Conservation (phyloP, 2,329 filamentous ascomycete genomes). For the Botrytis porri region DNA sequence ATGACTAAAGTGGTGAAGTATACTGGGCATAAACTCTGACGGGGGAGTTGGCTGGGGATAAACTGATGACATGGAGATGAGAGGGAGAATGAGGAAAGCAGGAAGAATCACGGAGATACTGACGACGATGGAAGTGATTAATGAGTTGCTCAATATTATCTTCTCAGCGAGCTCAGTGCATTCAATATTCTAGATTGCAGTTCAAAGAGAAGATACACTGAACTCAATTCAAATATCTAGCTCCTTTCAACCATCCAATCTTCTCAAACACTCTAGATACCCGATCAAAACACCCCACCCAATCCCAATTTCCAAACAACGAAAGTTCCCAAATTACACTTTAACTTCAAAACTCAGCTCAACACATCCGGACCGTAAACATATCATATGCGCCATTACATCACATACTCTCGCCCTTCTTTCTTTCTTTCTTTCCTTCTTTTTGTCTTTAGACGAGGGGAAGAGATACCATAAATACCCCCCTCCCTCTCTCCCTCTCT, state of each 20-base stretch:
- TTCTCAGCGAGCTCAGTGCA: neutral
- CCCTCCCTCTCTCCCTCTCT: neutral
- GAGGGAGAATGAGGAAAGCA: neutral
- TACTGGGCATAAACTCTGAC: neutral
- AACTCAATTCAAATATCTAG: neutral
- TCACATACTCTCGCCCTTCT: neutral
- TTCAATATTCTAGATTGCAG: neutral
- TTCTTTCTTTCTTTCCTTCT: too few species aligned
- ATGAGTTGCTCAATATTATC: neutral
- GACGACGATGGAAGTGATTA: neutral
- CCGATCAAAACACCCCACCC: neutral
- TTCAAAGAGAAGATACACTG: neutral
- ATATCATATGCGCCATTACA: neutral
- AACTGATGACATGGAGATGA: neutral
- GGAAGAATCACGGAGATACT: neutral
- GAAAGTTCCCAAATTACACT: neutral
- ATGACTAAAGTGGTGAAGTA: neutral
- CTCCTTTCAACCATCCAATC: neutral
- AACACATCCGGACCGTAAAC: fast-evolving
- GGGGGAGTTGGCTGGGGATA: neutral
- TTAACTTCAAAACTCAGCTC: neutral
- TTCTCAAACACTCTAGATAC: neutral
- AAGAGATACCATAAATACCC: neutral
- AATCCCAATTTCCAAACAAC: neutral
- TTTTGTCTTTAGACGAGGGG: too few species aligned